Base-by-base conservation (phyloP, 192 early-diverging fungal genomes). In the Coemansia pectinata region DNA sequence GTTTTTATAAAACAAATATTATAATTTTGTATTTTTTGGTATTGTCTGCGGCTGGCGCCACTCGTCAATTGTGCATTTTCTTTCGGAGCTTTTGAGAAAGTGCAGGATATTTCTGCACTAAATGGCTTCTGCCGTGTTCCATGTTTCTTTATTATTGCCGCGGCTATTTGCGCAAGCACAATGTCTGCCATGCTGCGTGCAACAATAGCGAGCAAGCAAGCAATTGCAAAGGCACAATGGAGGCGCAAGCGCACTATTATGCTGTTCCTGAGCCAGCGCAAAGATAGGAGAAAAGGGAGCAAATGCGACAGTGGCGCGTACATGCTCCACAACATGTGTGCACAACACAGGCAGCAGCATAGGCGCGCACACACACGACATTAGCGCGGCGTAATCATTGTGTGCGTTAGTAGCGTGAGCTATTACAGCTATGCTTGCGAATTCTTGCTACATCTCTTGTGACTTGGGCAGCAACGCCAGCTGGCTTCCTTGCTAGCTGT, bases 161-260 rank as follows among this genome's bases (percentile, higher is more conserved):
- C 57, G 57, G 57, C 33, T 59, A 59, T 59, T 59, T 36, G 57
- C 57, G 6, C 15, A 4, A n/a, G 31, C 57, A 59, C 33, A 59
- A 59, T 59, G 31, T 5, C 31, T 2, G 17, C 15, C 27, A 31
- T 2, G 17, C 31, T 59, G 57, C 29, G 33, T 19, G 25, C 14
- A 36, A 34, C 57, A 59, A 59, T 53, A 29, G 5, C 57, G n/a
- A 36, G 17, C 57, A 59, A 59, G 31, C 57, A 59, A 21, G 57
- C 57, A 59, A 12, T n/a, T 59, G 57, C 57, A 59, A 59, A 59
- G 57, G 15, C 31, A 59, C 57, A 59, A 59, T 59, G 33, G 6
- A 33, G 29, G 57, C 7, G 31, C 27, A 3, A 5, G 33, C 15
- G 57, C 57, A 34, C 57, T 34, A 59, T 59, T 59, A 59, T 59